Evolutionary conservation across 306 rosid genomes (phyloP), one percentile per base, ranked within the genome.

Genomic region (Oemleria cerasiformis): DNA sequence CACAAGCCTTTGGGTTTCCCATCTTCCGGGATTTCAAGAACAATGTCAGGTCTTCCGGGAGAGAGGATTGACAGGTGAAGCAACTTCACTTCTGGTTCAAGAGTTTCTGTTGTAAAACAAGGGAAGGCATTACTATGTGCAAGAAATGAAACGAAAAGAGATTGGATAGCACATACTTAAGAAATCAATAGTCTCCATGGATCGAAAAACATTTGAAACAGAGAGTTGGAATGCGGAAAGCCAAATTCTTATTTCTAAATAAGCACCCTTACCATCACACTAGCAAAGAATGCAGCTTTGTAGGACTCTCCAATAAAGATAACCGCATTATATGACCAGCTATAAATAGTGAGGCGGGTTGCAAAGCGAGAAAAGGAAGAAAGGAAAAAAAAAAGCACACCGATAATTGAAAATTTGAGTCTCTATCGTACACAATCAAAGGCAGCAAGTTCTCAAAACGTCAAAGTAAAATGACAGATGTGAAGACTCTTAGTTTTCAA

Each of bases 81-180:
- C 56, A 84, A 80, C 80, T 84, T 80, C 64, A 84, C 87, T 58
- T 84, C 87, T 39, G 87, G 87, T 17, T 84, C 87, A 74, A 74
- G 80, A 70, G 73, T 63, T 72, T 84, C 87, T 80, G 77, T 76
- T 51, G 66, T 40, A 39, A 44, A 57, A 70, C 19, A 70, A 15
- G 12, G 45, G 48, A 70, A 56, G 16, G 2, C 14, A 14, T 44
- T 43, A 14, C 42, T 10, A 42, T 23, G 19, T 41, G n/a, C n/a
- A 25, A 42, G 63, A 70, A 15, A 48, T 40, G 7, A 19, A 34
- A 36, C 9, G 47, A 36, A 60, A 48, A 60, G 23, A 70, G 21
- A 55, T 54, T 21, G 54, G 11, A 14, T 17, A 57, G 7, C 8
- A 7, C 55, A 70, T 9, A 70, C 54, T 55, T 41, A 53, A 39